These are phyloP conservation scores for Aspergillus neoniger DNA, from an alignment of 2,329 filamentous ascomycete genomes.

Conservation along the genomic window DNA sequence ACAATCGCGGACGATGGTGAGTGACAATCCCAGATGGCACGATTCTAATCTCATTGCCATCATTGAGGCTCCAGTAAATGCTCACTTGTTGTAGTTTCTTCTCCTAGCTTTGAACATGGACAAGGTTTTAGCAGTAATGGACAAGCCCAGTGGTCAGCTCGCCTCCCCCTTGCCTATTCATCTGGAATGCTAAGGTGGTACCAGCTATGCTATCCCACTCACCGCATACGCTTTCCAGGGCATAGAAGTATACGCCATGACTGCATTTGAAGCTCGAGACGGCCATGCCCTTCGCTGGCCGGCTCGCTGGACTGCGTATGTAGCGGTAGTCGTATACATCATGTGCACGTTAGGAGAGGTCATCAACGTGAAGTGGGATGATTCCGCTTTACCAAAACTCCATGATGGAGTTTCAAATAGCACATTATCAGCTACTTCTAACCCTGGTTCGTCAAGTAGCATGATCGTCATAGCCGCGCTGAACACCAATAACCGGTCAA, in stretches of 20 bases:
- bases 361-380: neutral
- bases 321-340: neutral
- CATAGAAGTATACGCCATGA: neutral
- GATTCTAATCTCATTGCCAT: too few relatives aligned
- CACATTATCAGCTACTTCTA: neutral
- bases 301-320: neutral
- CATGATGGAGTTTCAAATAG: neutral
- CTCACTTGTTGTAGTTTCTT: neutral
- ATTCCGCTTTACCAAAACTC: neutral
- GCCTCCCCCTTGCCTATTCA: neutral
- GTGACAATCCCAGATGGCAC: neutral
- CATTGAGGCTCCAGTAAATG: too few relatives aligned
- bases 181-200: neutral
- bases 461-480: neutral
- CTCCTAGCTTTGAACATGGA: neutral
- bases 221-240: neutral
- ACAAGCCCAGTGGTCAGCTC: neutral
- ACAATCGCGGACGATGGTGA: neutral
- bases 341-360: neutral
- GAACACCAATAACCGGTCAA: neutral
- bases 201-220: neutral
- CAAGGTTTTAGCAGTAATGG: neutral
- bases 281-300: neutral
- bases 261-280: neutral
- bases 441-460: neutral